These are phyloP conservation scores for Sistotremastrum niveocremeum DNA, from an alignment of 768 basidiomycete genomes.

Conservation along the genomic window DNA sequence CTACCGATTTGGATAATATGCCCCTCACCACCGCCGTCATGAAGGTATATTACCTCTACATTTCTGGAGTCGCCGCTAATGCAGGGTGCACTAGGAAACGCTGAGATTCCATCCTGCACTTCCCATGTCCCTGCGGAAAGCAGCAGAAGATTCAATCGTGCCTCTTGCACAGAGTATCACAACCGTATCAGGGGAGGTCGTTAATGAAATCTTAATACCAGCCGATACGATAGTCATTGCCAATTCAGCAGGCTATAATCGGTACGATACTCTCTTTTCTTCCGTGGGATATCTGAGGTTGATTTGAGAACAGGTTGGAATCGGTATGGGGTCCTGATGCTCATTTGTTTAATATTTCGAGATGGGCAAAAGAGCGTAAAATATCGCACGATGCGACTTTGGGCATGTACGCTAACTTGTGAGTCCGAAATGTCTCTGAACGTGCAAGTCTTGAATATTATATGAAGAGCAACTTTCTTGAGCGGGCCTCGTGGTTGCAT, in stretches of 20 bases:
- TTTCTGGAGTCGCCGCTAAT: neutral
- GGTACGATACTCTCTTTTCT: slow-evolving; percentile 17
- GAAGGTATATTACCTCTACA: slow-evolving; percentile 19
- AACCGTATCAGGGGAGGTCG: slow-evolving; percentile 29
- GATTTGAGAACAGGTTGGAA: too few species aligned
- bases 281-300: too few species aligned
- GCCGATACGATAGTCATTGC: slow-evolving; percentile 37
- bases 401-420: too few species aligned
- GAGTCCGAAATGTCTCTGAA: too few species aligned
- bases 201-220: slow-evolving; percentile 32
- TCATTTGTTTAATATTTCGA: too few species aligned
- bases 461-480: too few species aligned
- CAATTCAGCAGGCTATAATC: slow-evolving; percentile 43
- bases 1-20: slow-evolving; percentile 38
- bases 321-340: too few species aligned
- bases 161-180: slow-evolving; percentile 43
- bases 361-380: too few species aligned
- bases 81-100: slow-evolving; percentile 24
- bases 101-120: slow-evolving; percentile 41
- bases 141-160: slow-evolving; percentile 39
- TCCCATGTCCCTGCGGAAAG: slow-evolving; percentile 38
- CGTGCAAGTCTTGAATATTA: too few species aligned
- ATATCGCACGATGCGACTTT: too few species aligned
- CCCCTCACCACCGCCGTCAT: slow-evolving; percentile 33
- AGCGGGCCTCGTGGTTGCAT: too few species aligned